phyloP scores from a whole-genome alignment of 352 stramenopile species.

The Globisporangium spiculum region DNA sequence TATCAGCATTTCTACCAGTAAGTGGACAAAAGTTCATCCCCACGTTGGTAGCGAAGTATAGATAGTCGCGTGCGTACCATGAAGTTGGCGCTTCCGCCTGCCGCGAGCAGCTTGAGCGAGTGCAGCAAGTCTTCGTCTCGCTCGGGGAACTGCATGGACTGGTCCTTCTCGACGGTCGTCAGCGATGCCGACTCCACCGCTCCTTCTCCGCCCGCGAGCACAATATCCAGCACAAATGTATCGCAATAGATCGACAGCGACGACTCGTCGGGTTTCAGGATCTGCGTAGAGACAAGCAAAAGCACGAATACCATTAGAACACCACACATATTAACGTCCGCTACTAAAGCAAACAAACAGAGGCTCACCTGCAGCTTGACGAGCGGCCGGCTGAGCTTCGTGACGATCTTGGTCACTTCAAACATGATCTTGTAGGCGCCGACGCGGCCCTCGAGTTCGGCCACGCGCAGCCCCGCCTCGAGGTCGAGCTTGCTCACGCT shows the following conservation, averaged over 20 bases:
- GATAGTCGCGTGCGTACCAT: constrained; percentile 31
- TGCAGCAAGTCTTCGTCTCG: constrained; percentile 76
- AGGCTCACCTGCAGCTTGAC: constrained; percentile 61
- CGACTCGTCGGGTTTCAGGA: constrained; percentile 83
- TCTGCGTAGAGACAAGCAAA: constrained; percentile 27
- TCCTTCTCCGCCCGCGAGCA: constrained; percentile 60
- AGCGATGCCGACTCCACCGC: constrained; percentile 78
- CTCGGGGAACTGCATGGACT: constrained; percentile 83
- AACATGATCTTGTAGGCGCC: constrained; percentile 89
- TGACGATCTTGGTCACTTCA: constrained; percentile 87
- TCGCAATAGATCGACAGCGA: constrained; percentile 87
- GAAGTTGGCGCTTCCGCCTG: constrained; percentile 71
- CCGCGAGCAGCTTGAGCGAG: constrained; percentile 65
- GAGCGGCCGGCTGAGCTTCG: constrained; percentile 76
- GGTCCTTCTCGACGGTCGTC: constrained; percentile 83
- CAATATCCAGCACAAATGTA: constrained; percentile 87
- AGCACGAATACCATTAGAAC: neutral
- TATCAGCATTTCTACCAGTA: neutral
- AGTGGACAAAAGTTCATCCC: neutral
- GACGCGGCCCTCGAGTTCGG: constrained; percentile 81
- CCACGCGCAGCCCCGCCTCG: constrained; percentile 75
- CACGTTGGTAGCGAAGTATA: neutral
- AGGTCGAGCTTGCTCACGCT: constrained; percentile 83
- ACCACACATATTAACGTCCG: neutral
- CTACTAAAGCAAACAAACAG: neutral